Conservation (phyloP, 1,284 basidiomycete species). For the Ustilago bromivora region DNA sequence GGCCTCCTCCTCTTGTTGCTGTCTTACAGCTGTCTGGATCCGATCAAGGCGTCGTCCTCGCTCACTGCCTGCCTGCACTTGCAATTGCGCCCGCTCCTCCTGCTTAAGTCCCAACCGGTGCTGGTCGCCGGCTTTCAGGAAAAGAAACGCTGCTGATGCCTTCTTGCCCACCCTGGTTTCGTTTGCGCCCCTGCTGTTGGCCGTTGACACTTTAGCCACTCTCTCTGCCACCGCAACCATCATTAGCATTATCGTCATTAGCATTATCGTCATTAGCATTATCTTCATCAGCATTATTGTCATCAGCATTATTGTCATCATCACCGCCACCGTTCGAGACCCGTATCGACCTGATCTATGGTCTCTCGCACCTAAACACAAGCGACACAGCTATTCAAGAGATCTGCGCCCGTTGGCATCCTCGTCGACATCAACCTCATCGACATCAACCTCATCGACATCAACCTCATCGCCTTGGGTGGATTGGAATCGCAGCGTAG, state of each 20-base stretch:
- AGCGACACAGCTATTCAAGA: slow-evolving; percentile 15
- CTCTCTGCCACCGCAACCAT: not conserved
- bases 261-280: not conserved
- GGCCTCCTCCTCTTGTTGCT: not conserved
- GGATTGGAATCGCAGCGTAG: too few relatives aligned
- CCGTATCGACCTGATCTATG: slow-evolving; percentile 10
- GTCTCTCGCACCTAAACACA: not conserved
- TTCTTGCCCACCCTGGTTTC: not conserved
- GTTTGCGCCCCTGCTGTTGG: not conserved
- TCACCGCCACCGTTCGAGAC: not conserved
- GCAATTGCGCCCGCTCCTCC: not conserved
- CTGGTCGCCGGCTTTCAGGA: slow-evolving; percentile 9
- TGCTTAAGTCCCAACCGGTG: slow-evolving; percentile 3
- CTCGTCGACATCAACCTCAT: not conserved
- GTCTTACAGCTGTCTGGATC: slow-evolving; percentile 1
- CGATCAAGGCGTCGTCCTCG: slow-evolving; percentile 4
- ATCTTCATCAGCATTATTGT: not conserved
- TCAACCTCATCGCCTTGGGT: too few relatives aligned
- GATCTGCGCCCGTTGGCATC: slow-evolving; percentile 22
- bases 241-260: not conserved
- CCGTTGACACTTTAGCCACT: not conserved
- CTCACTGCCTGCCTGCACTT: not conserved
- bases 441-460: too few relatives aligned
- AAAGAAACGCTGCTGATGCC: not conserved
- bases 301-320: not conserved